A percentile compares a stretch with the other conserved stretches of the same genome.
Conservation (phyloP, 345 rosid species). For the Euphorbia tirucalli region DNA sequence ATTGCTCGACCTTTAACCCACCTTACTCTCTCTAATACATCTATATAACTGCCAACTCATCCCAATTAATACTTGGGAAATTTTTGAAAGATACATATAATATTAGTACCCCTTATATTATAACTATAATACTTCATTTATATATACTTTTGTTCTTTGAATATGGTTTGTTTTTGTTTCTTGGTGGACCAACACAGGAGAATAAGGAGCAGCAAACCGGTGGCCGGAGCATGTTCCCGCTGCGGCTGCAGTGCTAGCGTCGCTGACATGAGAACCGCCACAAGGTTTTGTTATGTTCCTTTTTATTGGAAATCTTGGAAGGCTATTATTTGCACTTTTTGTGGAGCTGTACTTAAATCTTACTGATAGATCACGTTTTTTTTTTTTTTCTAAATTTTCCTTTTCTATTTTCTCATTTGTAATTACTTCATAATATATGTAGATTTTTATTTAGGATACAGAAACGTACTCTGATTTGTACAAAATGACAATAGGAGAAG, state of each 20-base stretch:
- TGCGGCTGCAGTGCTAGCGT: slow-evolving; percentile 64
- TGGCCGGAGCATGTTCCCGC: slow-evolving; percentile 61
- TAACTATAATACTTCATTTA: no score
- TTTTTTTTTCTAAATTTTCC: not conserved
- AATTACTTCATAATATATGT: not conserved
- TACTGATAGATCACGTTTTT: slow-evolving; percentile 52
- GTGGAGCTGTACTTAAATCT: slow-evolving; percentile 69
- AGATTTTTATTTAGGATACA: no score
- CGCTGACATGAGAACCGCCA: slow-evolving; percentile 63
- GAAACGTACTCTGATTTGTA: no score
- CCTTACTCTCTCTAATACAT: not conserved
- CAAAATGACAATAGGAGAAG: no score
- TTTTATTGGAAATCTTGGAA: slow-evolving; percentile 64
- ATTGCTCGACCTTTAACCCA: slow-evolving; percentile 16
- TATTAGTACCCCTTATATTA: no score
- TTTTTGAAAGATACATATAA: not conserved
- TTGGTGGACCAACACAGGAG: slow-evolving; percentile 64
- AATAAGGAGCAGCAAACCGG: slow-evolving; percentile 57
- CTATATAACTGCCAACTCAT: not conserved
- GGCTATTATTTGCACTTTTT: slow-evolving; percentile 66
- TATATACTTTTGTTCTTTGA: not conserved
- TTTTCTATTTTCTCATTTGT: not conserved
- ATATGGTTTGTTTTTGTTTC: slow-evolving; percentile 72
- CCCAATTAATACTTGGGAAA: no score
- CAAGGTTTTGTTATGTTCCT: slow-evolving; percentile 64